Percentiles rank a stretch among this genome's conserved stretches.
Conservation (phyloP, 345 rosid genomes). For the Eucalyptus pauciflora region DNA sequence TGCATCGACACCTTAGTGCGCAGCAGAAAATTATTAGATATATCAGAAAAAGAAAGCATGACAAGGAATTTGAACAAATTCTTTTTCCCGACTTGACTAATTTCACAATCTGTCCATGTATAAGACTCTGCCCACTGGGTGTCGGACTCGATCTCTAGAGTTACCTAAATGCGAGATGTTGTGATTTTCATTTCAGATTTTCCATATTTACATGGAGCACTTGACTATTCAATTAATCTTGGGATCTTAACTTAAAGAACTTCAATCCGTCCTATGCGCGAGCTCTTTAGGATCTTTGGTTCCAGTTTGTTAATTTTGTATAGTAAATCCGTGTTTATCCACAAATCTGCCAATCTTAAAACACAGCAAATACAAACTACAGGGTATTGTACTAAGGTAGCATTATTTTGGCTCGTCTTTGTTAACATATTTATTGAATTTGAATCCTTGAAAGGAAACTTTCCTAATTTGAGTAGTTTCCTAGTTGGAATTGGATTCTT, state of each 20-base stretch:
- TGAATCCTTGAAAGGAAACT: neutral
- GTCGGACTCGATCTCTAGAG: neutral
- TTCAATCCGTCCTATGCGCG: neutral
- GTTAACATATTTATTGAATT: too few relatives aligned
- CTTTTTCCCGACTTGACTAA: neutral
- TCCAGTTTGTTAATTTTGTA: neutral
- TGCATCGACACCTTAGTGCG: neutral
- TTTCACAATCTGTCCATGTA: neutral
- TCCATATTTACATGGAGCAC: neutral
- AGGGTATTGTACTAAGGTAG: neutral
- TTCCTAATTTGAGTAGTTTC: neutral
- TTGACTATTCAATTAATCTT: neutral
- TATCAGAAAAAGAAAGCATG: neutral
- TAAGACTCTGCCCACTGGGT: neutral
- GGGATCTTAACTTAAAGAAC: neutral
- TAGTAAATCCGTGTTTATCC: neutral
- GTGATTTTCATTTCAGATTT: neutral
- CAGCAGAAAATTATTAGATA: neutral
- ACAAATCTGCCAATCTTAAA: neutral
- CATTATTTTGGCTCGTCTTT: neutral
- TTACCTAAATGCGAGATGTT: neutral
- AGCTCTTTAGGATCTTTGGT: neutral
- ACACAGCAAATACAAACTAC: neutral
- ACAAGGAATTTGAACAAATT: neutral
- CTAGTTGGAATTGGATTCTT: neutral